Conservation (phyloP, 2,329 filamentous ascomycete species). For the Podosphaera leucotricha region DNA sequence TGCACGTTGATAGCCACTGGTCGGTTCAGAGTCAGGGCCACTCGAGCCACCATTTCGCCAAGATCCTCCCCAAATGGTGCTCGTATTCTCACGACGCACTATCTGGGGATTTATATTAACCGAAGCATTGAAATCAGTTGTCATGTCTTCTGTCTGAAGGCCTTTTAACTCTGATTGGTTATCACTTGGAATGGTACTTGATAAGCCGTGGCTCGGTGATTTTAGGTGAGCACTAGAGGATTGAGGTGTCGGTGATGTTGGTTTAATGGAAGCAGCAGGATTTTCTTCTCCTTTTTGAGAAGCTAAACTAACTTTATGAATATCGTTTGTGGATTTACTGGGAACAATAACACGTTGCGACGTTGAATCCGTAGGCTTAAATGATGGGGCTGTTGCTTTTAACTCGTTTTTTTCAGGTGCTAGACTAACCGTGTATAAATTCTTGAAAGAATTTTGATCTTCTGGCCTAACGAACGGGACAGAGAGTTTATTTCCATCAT, state of each 20-base stretch:
- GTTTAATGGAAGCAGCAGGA: not conserved
- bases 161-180: constrained; percentile 8
- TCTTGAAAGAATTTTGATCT: constrained; percentile 58
- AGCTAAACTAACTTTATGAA: constrained; percentile 1
- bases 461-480: constrained; percentile 86
- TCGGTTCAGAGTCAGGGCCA: constrained; percentile 15
- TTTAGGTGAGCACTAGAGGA: constrained; percentile 4
- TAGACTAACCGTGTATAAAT: constrained; percentile 40
- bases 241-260: constrained; percentile 3
- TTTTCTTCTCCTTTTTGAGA: constrained; percentile 1
- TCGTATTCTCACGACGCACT: constrained; percentile 23
- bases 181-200: constrained; percentile 2
- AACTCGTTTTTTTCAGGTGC: constrained; percentile 31
- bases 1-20: constrained; percentile 41
- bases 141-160: constrained; percentile 3
- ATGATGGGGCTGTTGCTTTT: constrained; percentile 20
- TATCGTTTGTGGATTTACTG: not conserved
- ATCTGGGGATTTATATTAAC: constrained; percentile 5
- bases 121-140: constrained; percentile 3
- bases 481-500: constrained; percentile 65
- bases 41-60: constrained; percentile 33
- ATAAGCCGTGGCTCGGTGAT: not conserved
- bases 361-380: constrained; percentile 13
- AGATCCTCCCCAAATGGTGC: constrained; percentile 42
- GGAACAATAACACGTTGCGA: constrained; percentile 6